These are phyloP conservation scores for Hypsizygus ulmarius DNA, from an alignment of 1,284 basidiomycete species.

Conservation along the genomic window DNA sequence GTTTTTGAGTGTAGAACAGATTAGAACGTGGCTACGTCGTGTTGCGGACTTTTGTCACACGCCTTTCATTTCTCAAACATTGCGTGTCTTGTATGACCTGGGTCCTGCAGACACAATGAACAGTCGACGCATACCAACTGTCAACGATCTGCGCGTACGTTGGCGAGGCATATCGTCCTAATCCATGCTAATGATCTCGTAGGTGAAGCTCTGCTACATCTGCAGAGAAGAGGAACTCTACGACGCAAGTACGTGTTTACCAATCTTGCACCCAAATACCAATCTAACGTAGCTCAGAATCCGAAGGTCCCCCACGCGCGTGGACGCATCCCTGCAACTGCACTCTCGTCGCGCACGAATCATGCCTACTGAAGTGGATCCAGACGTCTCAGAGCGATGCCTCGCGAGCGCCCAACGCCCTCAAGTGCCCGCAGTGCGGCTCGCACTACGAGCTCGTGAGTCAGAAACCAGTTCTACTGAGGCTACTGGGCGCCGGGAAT, in stretches of 20 bases:
- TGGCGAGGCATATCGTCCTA: not conserved
- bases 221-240: constrained; percentile 69
- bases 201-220: constrained; percentile 77
- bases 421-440: constrained; percentile 78
- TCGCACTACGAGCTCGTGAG: constrained; percentile 65
- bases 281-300: too few species aligned
- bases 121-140: constrained; percentile 13
- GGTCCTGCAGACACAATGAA: too few species aligned
- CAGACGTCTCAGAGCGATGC: constrained; percentile 57
- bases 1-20: too few species aligned
- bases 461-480: constrained; percentile 51
- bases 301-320: constrained; percentile 40
- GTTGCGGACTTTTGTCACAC: too few species aligned
- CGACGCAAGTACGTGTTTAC: constrained; percentile 42
- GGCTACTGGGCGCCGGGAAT: constrained; percentile 49
- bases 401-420: constrained; percentile 54
- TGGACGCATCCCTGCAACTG: constrained; percentile 82
- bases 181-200: not conserved
- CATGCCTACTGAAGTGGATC: constrained; percentile 76
- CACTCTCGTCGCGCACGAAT: constrained; percentile 75
- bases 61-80: too few species aligned
- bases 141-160: constrained; percentile 20
- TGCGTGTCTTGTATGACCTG: too few species aligned
- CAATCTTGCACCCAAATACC: too few species aligned
- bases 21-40: too few species aligned